Conservation (phyloP, 306 rosid species). For the Malus orientalis region DNA sequence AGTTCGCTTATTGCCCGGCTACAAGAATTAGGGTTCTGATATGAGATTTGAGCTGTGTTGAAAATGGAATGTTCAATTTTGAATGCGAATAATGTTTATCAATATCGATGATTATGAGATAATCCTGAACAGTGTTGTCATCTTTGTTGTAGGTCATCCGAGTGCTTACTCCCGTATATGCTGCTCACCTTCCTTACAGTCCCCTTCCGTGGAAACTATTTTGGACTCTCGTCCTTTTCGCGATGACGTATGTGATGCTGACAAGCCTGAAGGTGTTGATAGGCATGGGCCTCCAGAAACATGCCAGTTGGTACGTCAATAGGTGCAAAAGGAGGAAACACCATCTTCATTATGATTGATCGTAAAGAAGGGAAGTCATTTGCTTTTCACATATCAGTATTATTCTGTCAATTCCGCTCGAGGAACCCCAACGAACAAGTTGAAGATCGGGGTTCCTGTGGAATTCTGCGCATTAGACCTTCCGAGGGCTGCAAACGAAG, state of each 20-base stretch:
- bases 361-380: not conserved
- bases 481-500: conserved; percentile 4
- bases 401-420: not conserved
- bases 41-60: not conserved
- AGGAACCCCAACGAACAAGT: not conserved
- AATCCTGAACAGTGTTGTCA: not conserved
- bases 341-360: conserved; percentile 75
- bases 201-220: conserved; percentile 75
- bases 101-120: not conserved
- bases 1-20: not conserved
- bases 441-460: not conserved
- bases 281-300: conserved; percentile 68
- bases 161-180: conserved; percentile 85
- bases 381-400: conserved; percentile 1
- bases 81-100: not conserved
- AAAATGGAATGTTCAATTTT: not conserved
- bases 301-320: conserved; percentile 79
- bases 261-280: conserved; percentile 86
- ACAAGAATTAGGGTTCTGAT: not conserved
- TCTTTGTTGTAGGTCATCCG: conserved; percentile 64
- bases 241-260: conserved; percentile 77
- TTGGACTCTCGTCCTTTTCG: conserved; percentile 46
- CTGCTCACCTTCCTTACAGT: conserved; percentile 63
- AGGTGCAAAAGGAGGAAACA: conserved; percentile 71
- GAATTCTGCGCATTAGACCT: not conserved